Base-by-base conservation (phyloP, 108 stramenopile species). In the Cyclotella sp. region DNA sequence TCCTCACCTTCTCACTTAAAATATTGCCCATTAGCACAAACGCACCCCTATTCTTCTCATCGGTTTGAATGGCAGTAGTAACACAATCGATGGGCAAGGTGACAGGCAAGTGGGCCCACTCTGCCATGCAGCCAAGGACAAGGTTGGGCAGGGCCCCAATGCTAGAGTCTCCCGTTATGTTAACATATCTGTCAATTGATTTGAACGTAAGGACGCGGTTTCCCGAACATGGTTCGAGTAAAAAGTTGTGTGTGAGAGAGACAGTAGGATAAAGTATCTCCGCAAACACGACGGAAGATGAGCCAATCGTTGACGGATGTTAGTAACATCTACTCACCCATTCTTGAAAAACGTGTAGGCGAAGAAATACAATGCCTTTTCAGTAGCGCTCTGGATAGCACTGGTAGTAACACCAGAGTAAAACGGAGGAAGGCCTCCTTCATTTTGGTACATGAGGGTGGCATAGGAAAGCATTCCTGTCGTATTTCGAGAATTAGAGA, bases 301-400 rank as follows among this genome's bases (percentile, higher is more conserved):
- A 34, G 6, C 47, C 47, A 49, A 49, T 49, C n/a, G 47, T 16
- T 49, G 9, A 16, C 15, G 18, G 9, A 49, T 49, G 47, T 49
- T 51, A 14, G 22, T 8, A 68, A 0, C 40, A 67, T 0, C 13
- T 9, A 55, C 81, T 77, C 63, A 82, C 81, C 77, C 71, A 49
- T 86, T 80, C 61, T 94, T 94, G 57, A 95, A 72, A 68, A 83
- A 81, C 13, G 89, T 87, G 78, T 97, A 97, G 13, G 94, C 90
- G 79, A 95, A 94, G 70, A 95, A 97, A 66, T 97, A 97, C 51
- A 95, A 69, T 6, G 93, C 92, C 80, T 97, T 97, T 70, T 97
- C 96, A 70, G 89, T 80, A 34, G 91, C 85, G 40, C 88, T 88
- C 78, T 94, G 93, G 45, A 90, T 57, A 27, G 90, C 91, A 42